Conservation (phyloP, 1,139 yeast species). For the Wickerhamomyces sp. region DNA sequence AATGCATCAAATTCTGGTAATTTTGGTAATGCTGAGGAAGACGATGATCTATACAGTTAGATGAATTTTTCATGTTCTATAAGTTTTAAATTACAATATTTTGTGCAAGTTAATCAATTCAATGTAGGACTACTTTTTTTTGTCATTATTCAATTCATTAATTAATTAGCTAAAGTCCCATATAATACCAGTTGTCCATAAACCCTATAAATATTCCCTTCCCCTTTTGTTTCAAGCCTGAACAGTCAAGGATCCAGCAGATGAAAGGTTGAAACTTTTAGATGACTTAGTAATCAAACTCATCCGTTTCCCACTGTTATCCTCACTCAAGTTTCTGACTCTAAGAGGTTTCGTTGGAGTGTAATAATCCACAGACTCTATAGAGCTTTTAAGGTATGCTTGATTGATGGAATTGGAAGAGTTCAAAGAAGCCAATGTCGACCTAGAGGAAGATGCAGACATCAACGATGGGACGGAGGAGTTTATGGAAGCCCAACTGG, state of each 20-base stretch:
- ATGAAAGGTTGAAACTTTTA: constrained; percentile 16
- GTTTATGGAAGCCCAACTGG: constrained; percentile 12
- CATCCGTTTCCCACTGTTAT: constrained; percentile 6
- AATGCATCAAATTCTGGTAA: constrained; percentile 32
- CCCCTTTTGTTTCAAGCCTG: too few relatives aligned
- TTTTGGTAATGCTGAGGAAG: constrained; percentile 78
- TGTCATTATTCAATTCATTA: too few relatives aligned
- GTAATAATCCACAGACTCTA: constrained; percentile 6
- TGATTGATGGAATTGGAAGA: constrained; percentile 8
- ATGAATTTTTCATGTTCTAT: too few relatives aligned
- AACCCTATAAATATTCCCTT: too few relatives aligned
- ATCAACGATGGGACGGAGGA: constrained; percentile 26
- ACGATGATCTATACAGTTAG: constrained; percentile 89
- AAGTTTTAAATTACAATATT: too few relatives aligned
- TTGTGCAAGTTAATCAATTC: too few relatives aligned
- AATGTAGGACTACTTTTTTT: too few relatives aligned
- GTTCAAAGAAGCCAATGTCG: constrained; percentile 19
- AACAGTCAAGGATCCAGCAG: constrained; percentile 10
- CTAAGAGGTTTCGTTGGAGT: constrained; percentile 16
- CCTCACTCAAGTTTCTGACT: constrained; percentile 15
- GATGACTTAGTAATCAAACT: constrained; percentile 7
- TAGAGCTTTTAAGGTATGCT: not conserved
- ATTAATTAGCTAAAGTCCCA: too few relatives aligned
- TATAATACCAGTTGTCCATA: too few relatives aligned
- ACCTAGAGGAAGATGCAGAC: constrained; percentile 26